Evolutionary conservation across 352 stramenopile species (phyloP).

Genomic region (Phytophthora crassamura): DNA sequence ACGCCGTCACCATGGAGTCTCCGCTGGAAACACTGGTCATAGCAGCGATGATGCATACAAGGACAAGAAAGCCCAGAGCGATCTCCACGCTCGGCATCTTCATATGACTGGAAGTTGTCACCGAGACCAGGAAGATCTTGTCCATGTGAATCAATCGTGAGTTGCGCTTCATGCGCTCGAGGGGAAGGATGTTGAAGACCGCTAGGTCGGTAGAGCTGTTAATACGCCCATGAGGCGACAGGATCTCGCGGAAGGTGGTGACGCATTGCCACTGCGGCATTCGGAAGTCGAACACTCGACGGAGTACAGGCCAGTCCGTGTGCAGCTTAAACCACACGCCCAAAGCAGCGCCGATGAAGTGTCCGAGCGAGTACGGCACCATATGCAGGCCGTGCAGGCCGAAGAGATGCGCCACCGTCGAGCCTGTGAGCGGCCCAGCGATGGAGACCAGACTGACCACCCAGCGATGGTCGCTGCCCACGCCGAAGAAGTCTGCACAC

Average conservation of each 20-base stretch:
- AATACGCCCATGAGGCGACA: constrained; percentile 48
- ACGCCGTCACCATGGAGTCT: neutral
- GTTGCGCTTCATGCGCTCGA: constrained; percentile 56
- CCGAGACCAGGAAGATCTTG: constrained; percentile 63
- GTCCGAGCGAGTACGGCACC: constrained; percentile 33
- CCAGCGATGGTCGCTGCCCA: constrained; percentile 54
- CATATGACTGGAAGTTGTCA: constrained; percentile 55
- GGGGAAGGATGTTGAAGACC: constrained; percentile 59
- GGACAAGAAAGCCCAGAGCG: constrained; percentile 9
- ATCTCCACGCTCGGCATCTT: constrained; percentile 36
- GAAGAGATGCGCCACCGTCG: constrained; percentile 37
- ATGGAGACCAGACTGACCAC: constrained; percentile 58
- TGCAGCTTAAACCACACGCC: constrained; percentile 57
- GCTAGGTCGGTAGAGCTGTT: constrained; percentile 53
- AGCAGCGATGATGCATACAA: constrained; percentile 12
- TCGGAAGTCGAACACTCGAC: constrained; percentile 54
- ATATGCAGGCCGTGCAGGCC: constrained; percentile 33
- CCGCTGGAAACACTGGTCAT: constrained; percentile 12
- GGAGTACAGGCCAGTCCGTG: constrained; percentile 42
- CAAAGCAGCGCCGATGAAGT: constrained; percentile 36
- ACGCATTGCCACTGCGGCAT: constrained; percentile 64
- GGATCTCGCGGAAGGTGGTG: constrained; percentile 34
- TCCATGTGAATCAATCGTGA: constrained; percentile 54
- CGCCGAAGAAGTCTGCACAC: constrained; percentile 53
- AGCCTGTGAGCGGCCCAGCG: constrained; percentile 55